Percentiles rank a stretch among this genome's conserved stretches.
These are phyloP conservation scores for Mangifera indica DNA, from an alignment of 345 rosid species.

Conservation along the genomic window DNA sequence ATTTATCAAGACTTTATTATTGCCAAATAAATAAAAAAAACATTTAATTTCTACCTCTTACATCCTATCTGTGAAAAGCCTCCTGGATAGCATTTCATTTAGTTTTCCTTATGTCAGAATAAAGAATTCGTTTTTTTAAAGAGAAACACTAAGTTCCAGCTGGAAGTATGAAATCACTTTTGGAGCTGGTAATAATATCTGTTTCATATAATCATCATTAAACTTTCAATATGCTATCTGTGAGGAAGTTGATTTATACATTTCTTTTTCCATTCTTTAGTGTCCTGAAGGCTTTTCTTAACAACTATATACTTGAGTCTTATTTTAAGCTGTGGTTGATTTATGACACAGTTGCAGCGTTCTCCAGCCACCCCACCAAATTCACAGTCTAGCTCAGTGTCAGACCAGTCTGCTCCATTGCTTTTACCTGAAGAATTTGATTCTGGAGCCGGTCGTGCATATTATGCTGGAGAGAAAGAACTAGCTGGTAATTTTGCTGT, in stretches of 20 bases:
- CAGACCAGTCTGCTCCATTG: constrained; percentile 58
- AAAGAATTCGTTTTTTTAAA: background rate
- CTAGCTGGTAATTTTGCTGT: constrained; percentile 25
- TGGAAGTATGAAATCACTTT: background rate
- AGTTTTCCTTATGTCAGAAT: background rate
- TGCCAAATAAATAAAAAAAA: background rate
- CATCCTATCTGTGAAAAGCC: too few species aligned
- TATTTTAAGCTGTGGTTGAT: constrained; percentile 20
- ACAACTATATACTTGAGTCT: constrained; percentile 1
- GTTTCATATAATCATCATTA: background rate
- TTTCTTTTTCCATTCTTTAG: background rate
- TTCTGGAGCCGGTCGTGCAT: constrained; percentile 46
- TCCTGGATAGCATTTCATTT: background rate
- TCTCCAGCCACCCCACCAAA: constrained; percentile 73
- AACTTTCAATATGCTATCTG: background rate
- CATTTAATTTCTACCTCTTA: too few species aligned
- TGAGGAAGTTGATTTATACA: background rate
- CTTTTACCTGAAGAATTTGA: constrained; percentile 59
- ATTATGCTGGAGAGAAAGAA: constrained; percentile 36
- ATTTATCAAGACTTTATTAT: background rate
- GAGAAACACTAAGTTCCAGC: background rate
- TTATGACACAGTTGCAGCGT: constrained; percentile 52
- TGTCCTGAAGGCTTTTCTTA: background rate
- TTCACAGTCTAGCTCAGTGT: constrained; percentile 76
- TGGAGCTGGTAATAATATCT: background rate